Conservation (phyloP, 2,329 filamentous ascomycete genomes). For the Phyllachora maydis region DNA sequence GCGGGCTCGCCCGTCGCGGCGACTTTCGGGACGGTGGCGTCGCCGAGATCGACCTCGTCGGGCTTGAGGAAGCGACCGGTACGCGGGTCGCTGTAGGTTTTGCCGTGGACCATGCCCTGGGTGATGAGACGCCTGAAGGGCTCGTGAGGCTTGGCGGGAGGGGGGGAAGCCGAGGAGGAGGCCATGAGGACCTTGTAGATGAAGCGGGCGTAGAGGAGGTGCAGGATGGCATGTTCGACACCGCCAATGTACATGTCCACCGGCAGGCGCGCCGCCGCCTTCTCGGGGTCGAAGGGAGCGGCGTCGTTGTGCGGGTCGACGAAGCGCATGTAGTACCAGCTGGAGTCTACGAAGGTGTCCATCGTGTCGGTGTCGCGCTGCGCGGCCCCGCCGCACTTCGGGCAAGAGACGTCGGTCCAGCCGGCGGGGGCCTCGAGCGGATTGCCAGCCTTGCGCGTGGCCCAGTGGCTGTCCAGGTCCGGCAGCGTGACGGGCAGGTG, state of each 20-base stretch:
- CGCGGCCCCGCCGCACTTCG: slow-evolving; percentile 48
- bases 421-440: slow-evolving; percentile 50
- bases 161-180: slow-evolving; percentile 23
- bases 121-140: slow-evolving; percentile 70
- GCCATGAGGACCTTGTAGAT: slow-evolving; percentile 68
- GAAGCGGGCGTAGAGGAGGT: slow-evolving; percentile 76
- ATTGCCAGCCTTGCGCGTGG: slow-evolving; percentile 51
- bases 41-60: slow-evolving; percentile 46
- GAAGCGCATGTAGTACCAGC: slow-evolving; percentile 81
- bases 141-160: slow-evolving; percentile 27
- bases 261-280: slow-evolving; percentile 38
- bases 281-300: slow-evolving; percentile 38
- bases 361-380: slow-evolving; percentile 82
- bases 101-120: slow-evolving; percentile 86
- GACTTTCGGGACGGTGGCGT: slow-evolving; percentile 36
- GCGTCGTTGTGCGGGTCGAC: slow-evolving; percentile 45
- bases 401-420: slow-evolving; percentile 60
- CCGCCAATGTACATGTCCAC: slow-evolving; percentile 83
- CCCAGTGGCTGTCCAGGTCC: slow-evolving; percentile 44
- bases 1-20: slow-evolving; percentile 35
- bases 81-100: slow-evolving; percentile 55
- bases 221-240: slow-evolving; percentile 77
- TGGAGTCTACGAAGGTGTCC: slow-evolving; percentile 92
- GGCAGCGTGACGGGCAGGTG: slow-evolving; percentile 64
- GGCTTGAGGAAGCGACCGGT: slow-evolving; percentile 61